Percentiles rank a stretch among this genome's conserved stretches.
Evolutionary conservation across 2,329 filamentous ascomycete species (phyloP).

Genomic region (Trichophyton rubrum): DNA sequence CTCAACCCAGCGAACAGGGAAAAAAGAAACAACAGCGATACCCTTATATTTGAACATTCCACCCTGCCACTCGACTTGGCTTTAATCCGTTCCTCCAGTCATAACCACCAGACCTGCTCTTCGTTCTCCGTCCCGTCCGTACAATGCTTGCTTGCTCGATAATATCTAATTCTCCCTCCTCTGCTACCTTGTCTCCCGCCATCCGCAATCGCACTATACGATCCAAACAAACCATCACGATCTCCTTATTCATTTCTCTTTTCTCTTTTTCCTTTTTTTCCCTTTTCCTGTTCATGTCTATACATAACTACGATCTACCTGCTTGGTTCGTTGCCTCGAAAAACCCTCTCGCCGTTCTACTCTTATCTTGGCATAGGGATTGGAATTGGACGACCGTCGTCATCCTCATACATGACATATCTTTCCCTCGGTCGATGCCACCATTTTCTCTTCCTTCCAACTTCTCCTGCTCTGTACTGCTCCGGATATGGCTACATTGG

Average conservation of each 20-base stretch:
- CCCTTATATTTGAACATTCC: background rate
- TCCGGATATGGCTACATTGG: background rate
- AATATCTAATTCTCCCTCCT: background rate
- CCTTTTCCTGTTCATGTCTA: background rate
- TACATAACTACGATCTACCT: slow-evolving; percentile 1
- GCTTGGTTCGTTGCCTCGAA: background rate
- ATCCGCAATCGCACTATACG: background rate
- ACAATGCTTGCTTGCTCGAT: background rate
- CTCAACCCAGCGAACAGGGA: background rate
- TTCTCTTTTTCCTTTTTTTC: no score
- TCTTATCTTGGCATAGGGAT: background rate
- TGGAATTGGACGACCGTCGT: background rate
- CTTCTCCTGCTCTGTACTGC: background rate
- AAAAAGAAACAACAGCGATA: background rate
- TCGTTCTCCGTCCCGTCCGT: background rate
- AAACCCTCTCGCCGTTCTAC: background rate
- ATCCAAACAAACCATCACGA: background rate
- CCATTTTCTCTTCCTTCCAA: background rate
- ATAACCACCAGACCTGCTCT: no score
- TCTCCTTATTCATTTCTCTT: background rate
- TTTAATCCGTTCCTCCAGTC: background rate
- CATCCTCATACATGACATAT: background rate
- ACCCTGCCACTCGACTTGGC: background rate
- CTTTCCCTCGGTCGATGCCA: background rate
- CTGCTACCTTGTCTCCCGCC: background rate